Conservation (phyloP, 2,329 filamentous ascomycete genomes). For the Teratosphaeriaceae sp. region DNA sequence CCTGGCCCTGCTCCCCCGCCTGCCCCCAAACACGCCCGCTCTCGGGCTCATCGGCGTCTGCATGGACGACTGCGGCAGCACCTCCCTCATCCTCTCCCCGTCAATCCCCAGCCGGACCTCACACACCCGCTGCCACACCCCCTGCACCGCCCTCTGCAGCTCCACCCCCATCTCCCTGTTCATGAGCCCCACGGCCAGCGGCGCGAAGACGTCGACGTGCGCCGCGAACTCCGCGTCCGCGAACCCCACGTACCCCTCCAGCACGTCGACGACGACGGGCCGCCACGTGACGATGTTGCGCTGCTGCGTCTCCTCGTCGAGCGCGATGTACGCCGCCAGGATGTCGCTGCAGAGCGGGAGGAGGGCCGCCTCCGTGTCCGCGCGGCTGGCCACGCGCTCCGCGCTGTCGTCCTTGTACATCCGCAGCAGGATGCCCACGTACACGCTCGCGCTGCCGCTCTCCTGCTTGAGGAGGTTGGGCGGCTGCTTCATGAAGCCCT, state of each 20-base stretch:
- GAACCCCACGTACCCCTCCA: constrained; percentile 87
- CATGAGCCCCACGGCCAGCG: constrained; percentile 74
- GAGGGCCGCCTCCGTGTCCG: constrained; percentile 82
- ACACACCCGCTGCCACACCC: constrained; percentile 72
- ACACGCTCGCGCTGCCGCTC: constrained; percentile 84
- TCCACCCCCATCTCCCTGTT: constrained; percentile 75
- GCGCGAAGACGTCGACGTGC: constrained; percentile 79
- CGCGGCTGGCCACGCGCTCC: constrained; percentile 70
- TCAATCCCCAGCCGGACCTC: constrained; percentile 57
- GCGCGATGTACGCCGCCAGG: constrained; percentile 70
- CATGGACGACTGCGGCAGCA: constrained; percentile 3
- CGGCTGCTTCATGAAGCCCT: constrained; percentile 99
- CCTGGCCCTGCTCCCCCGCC: constrained; percentile 19
- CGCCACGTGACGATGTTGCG: constrained; percentile 96
- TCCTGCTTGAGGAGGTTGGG: constrained; percentile 98
- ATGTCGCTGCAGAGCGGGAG: constrained; percentile 96
- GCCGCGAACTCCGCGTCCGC: constrained; percentile 70
- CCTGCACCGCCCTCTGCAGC: constrained; percentile 68
- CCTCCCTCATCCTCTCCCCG: constrained; percentile 17
- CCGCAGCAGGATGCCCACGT: constrained; percentile 88
- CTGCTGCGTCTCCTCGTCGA: constrained; percentile 95
- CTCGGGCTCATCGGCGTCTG: constrained; percentile 19
- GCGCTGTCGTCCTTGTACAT: constrained; percentile 92
- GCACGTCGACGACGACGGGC: constrained; percentile 91
- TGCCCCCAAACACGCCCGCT: constrained; percentile 16